phyloP scores from a whole-genome alignment of 352 stramenopile species.

The Peronospora belbahrii region DNA sequence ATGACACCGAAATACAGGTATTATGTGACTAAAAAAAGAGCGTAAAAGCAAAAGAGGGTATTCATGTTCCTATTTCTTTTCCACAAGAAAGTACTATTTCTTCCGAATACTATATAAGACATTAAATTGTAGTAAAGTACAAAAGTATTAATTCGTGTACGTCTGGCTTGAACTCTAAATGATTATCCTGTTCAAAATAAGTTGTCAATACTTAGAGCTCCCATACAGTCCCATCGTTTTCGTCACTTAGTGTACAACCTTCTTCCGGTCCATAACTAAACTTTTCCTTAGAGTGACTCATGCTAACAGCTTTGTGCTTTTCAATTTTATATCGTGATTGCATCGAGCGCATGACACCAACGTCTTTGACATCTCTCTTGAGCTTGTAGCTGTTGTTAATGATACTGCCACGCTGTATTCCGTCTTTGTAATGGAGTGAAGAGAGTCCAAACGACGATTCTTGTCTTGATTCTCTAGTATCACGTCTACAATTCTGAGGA shows the following conservation, averaged over 20 bases:
- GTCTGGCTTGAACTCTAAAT: too few species aligned
- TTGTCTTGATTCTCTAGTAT: constrained; percentile 11
- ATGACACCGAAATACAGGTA: too few species aligned
- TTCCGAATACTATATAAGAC: too few species aligned
- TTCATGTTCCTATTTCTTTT: too few species aligned
- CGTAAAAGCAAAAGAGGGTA: too few species aligned
- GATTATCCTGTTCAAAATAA: too few species aligned
- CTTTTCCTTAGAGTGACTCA: constrained; percentile 10
- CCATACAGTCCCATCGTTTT: constrained; percentile 27
- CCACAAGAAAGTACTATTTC: too few species aligned
- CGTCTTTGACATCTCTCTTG: constrained; percentile 15
- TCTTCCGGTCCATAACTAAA: constrained; percentile 13
- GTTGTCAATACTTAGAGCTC: constrained; percentile 18
- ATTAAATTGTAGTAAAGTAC: too few species aligned
- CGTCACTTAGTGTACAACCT: constrained; percentile 3
- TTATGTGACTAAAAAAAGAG: too few species aligned
- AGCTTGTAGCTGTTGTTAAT: constrained; percentile 14
- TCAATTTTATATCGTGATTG: constrained; percentile 14
- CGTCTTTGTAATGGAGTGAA: constrained; percentile 9
- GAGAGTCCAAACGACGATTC: constrained; percentile 8
- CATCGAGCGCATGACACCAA: constrained; percentile 15
- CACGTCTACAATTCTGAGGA: constrained; percentile 3
- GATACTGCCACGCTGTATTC: constrained; percentile 18
- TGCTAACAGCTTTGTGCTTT: constrained; percentile 1
- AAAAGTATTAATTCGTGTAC: too few species aligned